Evolutionary conservation across 352 stramenopile genomes (phyloP), one percentile per base, ranked within the genome.

Genomic region (Phytophthora sp.): DNA sequence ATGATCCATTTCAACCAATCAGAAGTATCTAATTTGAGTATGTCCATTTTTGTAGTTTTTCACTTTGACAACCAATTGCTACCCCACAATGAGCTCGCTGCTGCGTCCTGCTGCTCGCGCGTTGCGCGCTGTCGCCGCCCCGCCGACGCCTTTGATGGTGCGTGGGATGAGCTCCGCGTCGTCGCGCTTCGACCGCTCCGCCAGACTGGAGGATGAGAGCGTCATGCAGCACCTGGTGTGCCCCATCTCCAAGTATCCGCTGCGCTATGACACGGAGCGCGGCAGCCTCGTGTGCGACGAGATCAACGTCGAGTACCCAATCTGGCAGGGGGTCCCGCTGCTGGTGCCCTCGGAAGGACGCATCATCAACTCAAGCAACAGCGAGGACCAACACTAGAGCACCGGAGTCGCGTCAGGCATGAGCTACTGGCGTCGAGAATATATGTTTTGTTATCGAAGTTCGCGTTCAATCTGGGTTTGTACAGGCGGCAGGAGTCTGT

Each of bases 221-320:
- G 62, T 95, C 28, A 62, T 95, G 68, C 67, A 91, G 43, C 85
- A 94, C 54, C 71, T 95, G 27, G 85, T 94, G 48, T 94, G 85
- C 55, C 87, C 87, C 5, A 89, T 95, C 52, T 95, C 87, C 74
- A 95, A 94, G 81, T 84, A 69, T 55, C 78, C 87, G 26, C 68
- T 95, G 46, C 83, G 82, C 46, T 93, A 92, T 51, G 82, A 93
- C 70, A 28, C 55, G 8, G 57, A 69, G 45, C 76, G 69, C 13
- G 82, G 84, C 23, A 74, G 80, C 20, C 64, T 96, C 53, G 79
- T 96, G 50, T 94, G 85, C 61, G 76, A 88, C 43, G 80, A 96
- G 62, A 92, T 96, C 55, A 74, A 77, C 59, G 85, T 96, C 31
- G 77, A 86, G 71, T 96, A 96, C 37, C 87, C 87, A n/a, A 92